Conservation (phyloP, 1,284 basidiomycete genomes). For the Heterobasidion parviporum region DNA sequence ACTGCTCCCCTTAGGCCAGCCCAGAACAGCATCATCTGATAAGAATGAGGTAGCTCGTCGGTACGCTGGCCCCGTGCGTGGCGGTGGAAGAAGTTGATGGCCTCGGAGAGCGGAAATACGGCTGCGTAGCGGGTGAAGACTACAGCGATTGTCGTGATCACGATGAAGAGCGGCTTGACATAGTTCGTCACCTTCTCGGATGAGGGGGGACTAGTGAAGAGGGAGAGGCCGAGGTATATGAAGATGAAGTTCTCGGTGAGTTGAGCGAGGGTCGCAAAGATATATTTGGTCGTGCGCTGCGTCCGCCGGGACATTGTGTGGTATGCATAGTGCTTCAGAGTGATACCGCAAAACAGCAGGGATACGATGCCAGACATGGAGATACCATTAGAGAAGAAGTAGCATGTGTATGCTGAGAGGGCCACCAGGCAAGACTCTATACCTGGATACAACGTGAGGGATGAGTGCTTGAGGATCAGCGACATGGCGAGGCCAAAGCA, state of each 20-base stretch:
- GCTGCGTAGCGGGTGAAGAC: slow-evolving; percentile 93
- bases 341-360: slow-evolving; percentile 97
- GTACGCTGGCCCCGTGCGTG: slow-evolving; percentile 77
- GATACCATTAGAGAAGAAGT: slow-evolving; percentile 96
- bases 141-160: slow-evolving; percentile 84
- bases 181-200: slow-evolving; percentile 71
- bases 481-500: slow-evolving; percentile 87
- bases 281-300: slow-evolving; percentile 92
- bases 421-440: slow-evolving; percentile 95
- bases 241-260: slow-evolving; percentile 99
- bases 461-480: slow-evolving; percentile 92
- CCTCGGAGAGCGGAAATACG: slow-evolving; percentile 94
- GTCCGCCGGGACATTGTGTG: slow-evolving; percentile 97
- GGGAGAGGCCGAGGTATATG: slow-evolving; percentile 93
- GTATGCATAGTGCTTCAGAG: slow-evolving; percentile 98
- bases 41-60: slow-evolving; percentile 90
- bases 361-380: slow-evolving; percentile 98
- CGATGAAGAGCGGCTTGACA: slow-evolving; percentile 94
- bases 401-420: slow-evolving; percentile 93
- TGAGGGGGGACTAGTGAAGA: slow-evolving; percentile 81
- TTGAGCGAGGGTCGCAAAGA: slow-evolving; percentile 87
- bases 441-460: slow-evolving; percentile 78
- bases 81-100: slow-evolving; percentile 87
- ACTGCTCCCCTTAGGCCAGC: slow-evolving; percentile 94
- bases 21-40: slow-evolving; percentile 99